Base-by-base conservation (phyloP, 164 flowering plant species). In the Akebia trifoliata region DNA sequence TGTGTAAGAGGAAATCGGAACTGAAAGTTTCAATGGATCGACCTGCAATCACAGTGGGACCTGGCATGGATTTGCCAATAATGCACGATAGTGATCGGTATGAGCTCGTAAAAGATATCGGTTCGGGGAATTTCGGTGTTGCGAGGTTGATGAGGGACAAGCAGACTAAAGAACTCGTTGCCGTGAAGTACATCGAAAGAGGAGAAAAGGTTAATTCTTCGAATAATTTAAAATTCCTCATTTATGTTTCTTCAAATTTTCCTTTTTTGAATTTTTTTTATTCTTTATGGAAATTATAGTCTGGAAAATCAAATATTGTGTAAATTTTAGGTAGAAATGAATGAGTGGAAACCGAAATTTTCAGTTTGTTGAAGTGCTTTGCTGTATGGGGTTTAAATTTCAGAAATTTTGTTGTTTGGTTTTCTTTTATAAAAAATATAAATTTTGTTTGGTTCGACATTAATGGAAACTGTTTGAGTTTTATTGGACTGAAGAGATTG, bases 171-270 rank as follows among this genome's bases (percentile, higher is more conserved):
- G 95, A 90, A 68, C 93, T 90, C 29, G 95, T 90, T 17, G 97
- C 97, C 40, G 95, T 90, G 6, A 90, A 90, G 79, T 87, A 90
- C 62, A 86, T 90, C 65, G 97, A 90, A 84, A 74, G 97, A 68
- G 97, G 97, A 56, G 95, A 90, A 69, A 90, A 90, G 93, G 97
- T 87, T 47, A 58, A 82, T 78, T 56, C 4, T 18, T 46, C 28
- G n/a, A 1, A 8, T 28, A 51, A 10, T 17, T 5, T 18, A 20
- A 8, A 15, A 14, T 37, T 24, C 18, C 11, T 39, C 28, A 12
- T 26, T 25, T 7, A 25, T 8, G 15, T 37, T 25, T 8, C 26
- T 37, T 8, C 40, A 2, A 2, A n/a, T 14, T 24, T 37, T 4
- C 1, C 28, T 26, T 26, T 28, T 44, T 32, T 4, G 4, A 1